Evolutionary conservation across 2,329 filamentous ascomycete genomes (phyloP), one percentile per base, ranked within the genome.

Genomic region (Trichoderma pleuroti): DNA sequence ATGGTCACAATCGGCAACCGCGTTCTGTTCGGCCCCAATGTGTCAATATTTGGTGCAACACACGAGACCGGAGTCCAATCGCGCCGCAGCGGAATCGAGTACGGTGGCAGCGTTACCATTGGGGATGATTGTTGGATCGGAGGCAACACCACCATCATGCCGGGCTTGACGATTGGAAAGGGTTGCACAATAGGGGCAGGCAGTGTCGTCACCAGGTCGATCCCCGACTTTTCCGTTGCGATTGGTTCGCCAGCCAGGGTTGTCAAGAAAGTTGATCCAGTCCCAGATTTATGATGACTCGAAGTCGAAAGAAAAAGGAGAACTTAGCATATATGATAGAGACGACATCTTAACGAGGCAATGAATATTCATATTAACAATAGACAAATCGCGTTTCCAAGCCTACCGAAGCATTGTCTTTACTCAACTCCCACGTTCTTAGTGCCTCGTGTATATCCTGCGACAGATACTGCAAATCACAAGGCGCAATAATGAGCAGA

Each of bases 11-110:
- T 94, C 60, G 92, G 92, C 0, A 85, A 90, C 30, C 86, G 92
- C 32, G 92, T 92, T 2, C 81, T 92, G 73, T 85, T 94, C 68
- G 93, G 91, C 0, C 91, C 92, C 0, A 90, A 89, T 74, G 91
- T 94, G 0, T 87, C 84, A 63, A 86, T 96, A 69, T 93, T 88
- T 76, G 87, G 88, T 2, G 92, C 88, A 1, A 91, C 88, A 0
- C 93, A 96, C 78, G 91, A 92, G 62, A 83, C 91, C 0, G 91
- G 91, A 74, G 82, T 86, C 0, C 81, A 82, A 67, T 83, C 81
- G 2, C 82, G 86, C 21, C 79, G 84, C 28, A 82, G 85, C 46
- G 79, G 78, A 18, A 78, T 85, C 67, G 85, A 86, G 73, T 86
- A 82, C 70, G 85, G 84, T 0, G 78, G 78, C 16, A 77, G 81